These are phyloP conservation scores for Botrytis paeoniae DNA, from an alignment of 2,329 filamentous ascomycete genomes.

Conservation along the genomic window DNA sequence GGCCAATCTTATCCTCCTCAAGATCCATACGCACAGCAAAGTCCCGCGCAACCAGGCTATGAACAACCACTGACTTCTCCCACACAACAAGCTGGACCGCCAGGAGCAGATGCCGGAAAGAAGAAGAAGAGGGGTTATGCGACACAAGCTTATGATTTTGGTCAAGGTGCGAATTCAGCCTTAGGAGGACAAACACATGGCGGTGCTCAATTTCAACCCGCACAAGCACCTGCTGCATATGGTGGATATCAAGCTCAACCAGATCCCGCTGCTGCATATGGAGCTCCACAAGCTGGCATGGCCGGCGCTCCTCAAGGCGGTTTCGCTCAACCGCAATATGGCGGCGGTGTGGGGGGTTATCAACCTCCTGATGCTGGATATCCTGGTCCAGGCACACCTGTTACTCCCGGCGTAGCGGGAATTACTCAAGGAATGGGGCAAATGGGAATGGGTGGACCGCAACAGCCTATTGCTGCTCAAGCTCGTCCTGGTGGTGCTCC, in stretches of 20 bases:
- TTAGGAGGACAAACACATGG: slow-evolving; percentile 64
- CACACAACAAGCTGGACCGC: slow-evolving; percentile 36
- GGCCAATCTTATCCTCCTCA: slow-evolving; percentile 42
- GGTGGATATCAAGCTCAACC: slow-evolving; percentile 36
- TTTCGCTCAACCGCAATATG: slow-evolving; percentile 36
- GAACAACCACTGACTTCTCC: slow-evolving; percentile 28
- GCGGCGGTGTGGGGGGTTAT: slow-evolving; percentile 47
- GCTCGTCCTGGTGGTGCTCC: slow-evolving; percentile 47
- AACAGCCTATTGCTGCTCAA: slow-evolving; percentile 41
- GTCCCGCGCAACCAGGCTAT: slow-evolving; percentile 39
- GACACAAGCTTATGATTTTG: slow-evolving; percentile 91
- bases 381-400: slow-evolving; percentile 47
- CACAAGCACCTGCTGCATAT: slow-evolving; percentile 40
- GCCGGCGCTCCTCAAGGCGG: slow-evolving; percentile 40
- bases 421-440: slow-evolving; percentile 81
- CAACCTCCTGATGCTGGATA: slow-evolving; percentile 68
- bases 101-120: slow-evolving; percentile 49
- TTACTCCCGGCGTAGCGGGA: slow-evolving; percentile 53
- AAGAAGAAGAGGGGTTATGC: slow-evolving; percentile 97
- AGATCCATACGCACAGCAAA: slow-evolving; percentile 47
- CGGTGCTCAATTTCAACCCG: slow-evolving; percentile 44
- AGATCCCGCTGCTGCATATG: slow-evolving; percentile 34
- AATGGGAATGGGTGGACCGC: slow-evolving; percentile 61
- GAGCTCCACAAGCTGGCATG: slow-evolving; percentile 33
- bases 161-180: slow-evolving; percentile 77